Percentiles rank a stretch among this genome's conserved stretches.
Evolutionary conservation across 108 stramenopile genomes (phyloP).

Genomic region (Licmophora abbreviata): DNA sequence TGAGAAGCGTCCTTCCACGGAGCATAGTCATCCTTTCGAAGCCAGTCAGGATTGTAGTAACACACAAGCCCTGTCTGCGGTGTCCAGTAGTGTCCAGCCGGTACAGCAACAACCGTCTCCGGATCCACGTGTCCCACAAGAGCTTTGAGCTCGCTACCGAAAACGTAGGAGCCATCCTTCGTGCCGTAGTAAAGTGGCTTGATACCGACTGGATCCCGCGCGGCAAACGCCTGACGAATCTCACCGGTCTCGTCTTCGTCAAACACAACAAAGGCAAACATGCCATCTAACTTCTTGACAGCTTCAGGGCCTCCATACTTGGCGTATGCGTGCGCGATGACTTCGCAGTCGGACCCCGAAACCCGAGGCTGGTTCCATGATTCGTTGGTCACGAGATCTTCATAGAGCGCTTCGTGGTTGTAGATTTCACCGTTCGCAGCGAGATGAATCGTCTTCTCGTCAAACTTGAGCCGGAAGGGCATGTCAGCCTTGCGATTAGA

Average conservation of each 20-base stretch:
- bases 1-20: constrained; percentile 42
- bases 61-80: constrained; percentile 49
- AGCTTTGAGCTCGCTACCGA: constrained; percentile 61
- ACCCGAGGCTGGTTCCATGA: constrained; percentile 39
- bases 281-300: constrained; percentile 46
- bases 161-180: constrained; percentile 28
- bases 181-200: constrained; percentile 74
- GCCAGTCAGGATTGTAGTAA: constrained; percentile 69
- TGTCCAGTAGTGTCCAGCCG: constrained; percentile 74
- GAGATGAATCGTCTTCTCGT: constrained; percentile 27
- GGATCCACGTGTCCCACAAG: constrained; percentile 56
- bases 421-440: constrained; percentile 79
- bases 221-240: constrained; percentile 43
- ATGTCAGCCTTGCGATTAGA: constrained; percentile 46
- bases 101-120: constrained; percentile 37
- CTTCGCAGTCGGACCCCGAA: constrained; percentile 59
- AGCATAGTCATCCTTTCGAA: constrained; percentile 45
- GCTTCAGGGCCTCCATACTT: constrained; percentile 43
- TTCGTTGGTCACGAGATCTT: constrained; percentile 25
- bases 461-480: constrained; percentile 52
- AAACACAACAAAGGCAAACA: constrained; percentile 73
- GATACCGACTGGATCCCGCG: constrained; percentile 68
- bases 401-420: constrained; percentile 49
- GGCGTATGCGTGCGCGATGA: constrained; percentile 61
- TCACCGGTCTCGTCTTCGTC: constrained; percentile 31